Conservation (phyloP, 768 basidiomycete species). For the Lentinula sp. region DNA sequence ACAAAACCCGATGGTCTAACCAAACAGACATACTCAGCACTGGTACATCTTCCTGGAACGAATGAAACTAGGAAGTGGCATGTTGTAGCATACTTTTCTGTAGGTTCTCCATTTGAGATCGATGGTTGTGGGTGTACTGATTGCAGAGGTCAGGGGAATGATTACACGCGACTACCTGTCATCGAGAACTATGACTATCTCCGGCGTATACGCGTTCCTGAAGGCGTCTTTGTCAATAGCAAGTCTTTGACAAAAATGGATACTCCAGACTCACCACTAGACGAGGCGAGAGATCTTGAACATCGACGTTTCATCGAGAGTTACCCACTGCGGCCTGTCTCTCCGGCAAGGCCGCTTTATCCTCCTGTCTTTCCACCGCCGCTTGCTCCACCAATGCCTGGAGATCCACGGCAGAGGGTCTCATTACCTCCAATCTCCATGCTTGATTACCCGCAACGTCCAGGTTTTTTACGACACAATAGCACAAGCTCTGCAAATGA, state of each 20-base stretch:
- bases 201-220: slow-evolving; percentile 58
- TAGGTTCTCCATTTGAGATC: slow-evolving; percentile 24
- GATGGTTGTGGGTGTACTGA: background rate
- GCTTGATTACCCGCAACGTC: slow-evolving; percentile 11
- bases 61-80: slow-evolving; percentile 70
- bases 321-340: background rate
- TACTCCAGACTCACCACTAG: slow-evolving; percentile 37
- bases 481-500: slow-evolving; percentile 13
- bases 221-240: slow-evolving; percentile 68
- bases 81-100: slow-evolving; percentile 78
- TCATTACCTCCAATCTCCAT: slow-evolving; percentile 18
- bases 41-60: slow-evolving; percentile 57
- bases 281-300: slow-evolving; percentile 29
- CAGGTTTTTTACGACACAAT: slow-evolving; percentile 16
- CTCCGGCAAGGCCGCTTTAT: slow-evolving; percentile 13
- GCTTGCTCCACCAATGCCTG: slow-evolving; percentile 6
- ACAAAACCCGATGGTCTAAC: slow-evolving; percentile 78
- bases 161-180: slow-evolving; percentile 64
- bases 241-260: slow-evolving; percentile 43
- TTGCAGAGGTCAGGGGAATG: slow-evolving; percentile 44
- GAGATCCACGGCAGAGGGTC: slow-evolving; percentile 9
- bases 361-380: slow-evolving; percentile 10
- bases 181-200: slow-evolving; percentile 74
- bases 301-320: background rate
- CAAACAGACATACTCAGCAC: slow-evolving; percentile 81